Evolutionary conservation across 139 green algal genomes (phyloP).

Genomic region (Pleodorina starrii): DNA sequence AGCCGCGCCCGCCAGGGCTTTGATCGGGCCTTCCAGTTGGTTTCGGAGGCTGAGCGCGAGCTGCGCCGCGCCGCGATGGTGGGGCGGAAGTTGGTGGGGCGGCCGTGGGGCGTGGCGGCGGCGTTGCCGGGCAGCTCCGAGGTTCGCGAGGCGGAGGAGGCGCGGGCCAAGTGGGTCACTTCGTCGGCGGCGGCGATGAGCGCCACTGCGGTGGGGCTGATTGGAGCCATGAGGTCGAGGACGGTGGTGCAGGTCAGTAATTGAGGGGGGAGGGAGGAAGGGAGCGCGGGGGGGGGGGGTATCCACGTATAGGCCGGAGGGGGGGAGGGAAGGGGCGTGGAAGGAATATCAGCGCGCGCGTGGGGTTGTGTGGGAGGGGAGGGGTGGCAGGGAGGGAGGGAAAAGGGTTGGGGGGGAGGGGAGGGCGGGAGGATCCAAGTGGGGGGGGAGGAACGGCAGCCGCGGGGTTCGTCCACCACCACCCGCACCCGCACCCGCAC

Average conservation of each 20-base stretch:
- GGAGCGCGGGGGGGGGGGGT: too few species aligned
- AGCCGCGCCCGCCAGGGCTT: neutral
- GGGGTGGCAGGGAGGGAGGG: too few species aligned
- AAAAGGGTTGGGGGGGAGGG: too few species aligned
- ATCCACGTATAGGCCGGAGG: too few species aligned
- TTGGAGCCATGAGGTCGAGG: neutral
- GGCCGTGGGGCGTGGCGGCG: neutral
- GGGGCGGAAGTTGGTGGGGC: neutral
- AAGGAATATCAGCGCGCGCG: too few species aligned
- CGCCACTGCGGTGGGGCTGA: neutral
- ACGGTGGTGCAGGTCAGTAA: constrained; percentile 2
- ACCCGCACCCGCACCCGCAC: too few species aligned
- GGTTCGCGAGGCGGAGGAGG: neutral
- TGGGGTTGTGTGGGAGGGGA: too few species aligned
- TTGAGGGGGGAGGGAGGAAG: neutral
- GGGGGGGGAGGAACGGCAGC: too few species aligned
- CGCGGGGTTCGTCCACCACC: too few species aligned
- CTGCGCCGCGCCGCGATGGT: neutral
- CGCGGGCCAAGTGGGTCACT: neutral
- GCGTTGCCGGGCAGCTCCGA: neutral
- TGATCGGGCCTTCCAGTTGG: neutral
- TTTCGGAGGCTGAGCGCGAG: constrained; percentile 17
- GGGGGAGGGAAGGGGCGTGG: too few species aligned
- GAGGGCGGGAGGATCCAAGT: too few species aligned
- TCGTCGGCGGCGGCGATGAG: neutral